Conservation (phyloP, 2,329 filamentous ascomycete species). For the Alternaria sp. region DNA sequence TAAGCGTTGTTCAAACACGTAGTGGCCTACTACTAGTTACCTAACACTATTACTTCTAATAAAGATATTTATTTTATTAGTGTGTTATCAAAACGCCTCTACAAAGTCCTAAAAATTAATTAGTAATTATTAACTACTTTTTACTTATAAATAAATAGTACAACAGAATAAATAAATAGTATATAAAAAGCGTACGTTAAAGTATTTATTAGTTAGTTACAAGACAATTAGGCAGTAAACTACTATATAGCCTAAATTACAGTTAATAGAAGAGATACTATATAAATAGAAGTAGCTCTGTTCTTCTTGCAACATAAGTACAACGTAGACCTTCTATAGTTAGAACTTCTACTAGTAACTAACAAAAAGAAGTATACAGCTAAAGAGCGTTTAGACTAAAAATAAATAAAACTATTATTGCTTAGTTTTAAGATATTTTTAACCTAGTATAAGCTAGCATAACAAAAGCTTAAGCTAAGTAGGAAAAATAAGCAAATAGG, state of each 20-base stretch:
- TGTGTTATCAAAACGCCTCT: neutral
- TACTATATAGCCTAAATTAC: no score
- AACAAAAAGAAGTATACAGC: neutral
- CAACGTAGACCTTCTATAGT: neutral
- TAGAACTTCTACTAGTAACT: neutral
- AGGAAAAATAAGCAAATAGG: no score
- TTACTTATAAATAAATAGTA: conserved; percentile 5
- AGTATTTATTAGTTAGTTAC: no score
- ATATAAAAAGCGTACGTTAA: no score
- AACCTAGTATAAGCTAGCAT: no score
- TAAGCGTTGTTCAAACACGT: neutral
- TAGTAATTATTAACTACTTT: neutral
- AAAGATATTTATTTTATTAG: neutral
- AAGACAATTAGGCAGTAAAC: no score
- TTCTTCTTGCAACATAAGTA: conserved; percentile 1
- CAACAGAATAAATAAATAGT: no score
- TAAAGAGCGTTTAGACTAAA: neutral
- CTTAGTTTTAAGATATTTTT: neutral
- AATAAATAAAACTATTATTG: neutral
- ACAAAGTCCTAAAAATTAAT: neutral
- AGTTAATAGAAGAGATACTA: no score
- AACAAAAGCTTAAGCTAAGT: no score
- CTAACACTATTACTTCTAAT: neutral
- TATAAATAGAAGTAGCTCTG: neutral
- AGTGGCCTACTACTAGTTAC: no score